Evolutionary conservation across 176 grass and related monocot genomes (phyloP).

Genomic region (Bonia amplexicaulis): DNA sequence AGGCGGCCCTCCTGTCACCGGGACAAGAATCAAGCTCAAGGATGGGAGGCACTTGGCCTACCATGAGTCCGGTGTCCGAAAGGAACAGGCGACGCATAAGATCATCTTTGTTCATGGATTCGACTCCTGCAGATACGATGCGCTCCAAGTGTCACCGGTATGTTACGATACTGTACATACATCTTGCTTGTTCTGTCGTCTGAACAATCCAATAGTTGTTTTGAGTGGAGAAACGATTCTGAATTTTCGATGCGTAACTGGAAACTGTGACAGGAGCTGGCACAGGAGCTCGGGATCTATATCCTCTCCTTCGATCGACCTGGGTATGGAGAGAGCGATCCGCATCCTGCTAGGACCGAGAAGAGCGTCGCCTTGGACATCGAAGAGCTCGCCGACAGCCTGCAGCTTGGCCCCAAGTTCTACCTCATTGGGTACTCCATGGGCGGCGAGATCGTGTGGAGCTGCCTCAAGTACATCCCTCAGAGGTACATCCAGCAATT

Average conservation of each 20-base stretch:
- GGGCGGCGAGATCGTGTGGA: conserved; percentile 74
- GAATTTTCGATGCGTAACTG: background rate
- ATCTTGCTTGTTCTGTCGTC: background rate
- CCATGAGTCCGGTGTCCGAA: conserved; percentile 58
- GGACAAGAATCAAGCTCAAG: conserved; percentile 43
- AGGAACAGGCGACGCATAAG: conserved; percentile 54
- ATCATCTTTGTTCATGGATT: conserved; percentile 84
- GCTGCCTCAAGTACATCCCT: conserved; percentile 72
- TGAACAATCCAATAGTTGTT: background rate
- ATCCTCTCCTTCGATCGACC: conserved; percentile 70
- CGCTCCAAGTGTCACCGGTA: conserved; percentile 55
- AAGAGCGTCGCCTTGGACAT: conserved; percentile 63
- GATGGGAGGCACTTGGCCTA: conserved; percentile 82
- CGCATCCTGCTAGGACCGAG: conserved; percentile 44
- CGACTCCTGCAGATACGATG: conserved; percentile 65
- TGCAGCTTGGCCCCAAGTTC: conserved; percentile 62
- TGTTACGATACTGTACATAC: background rate
- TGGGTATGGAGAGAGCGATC: conserved; percentile 89
- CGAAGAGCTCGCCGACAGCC: conserved; percentile 55
- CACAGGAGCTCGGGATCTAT: conserved; percentile 60
- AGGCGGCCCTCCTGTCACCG: conserved; percentile 51
- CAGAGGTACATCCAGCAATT: conserved; percentile 34
- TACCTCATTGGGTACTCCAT: conserved; percentile 79
- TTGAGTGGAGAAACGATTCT: background rate
- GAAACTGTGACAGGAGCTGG: conserved; percentile 38